Conservation (phyloP, 768 basidiomycete genomes). For the Collybia nuda region DNA sequence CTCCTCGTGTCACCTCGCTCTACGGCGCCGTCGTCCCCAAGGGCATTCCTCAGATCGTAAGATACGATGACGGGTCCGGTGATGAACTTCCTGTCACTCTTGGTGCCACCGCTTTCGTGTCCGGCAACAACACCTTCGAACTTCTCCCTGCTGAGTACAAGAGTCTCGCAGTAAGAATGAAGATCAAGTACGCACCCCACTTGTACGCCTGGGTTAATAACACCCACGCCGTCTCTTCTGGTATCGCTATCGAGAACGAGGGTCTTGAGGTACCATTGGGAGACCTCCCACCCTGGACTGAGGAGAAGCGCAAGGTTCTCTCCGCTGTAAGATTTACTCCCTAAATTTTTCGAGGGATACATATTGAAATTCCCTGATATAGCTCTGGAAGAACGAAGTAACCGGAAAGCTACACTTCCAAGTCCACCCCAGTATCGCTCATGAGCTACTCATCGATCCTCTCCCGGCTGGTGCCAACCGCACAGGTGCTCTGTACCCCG, state of each 20-base stretch:
- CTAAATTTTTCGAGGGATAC: constrained; percentile 23
- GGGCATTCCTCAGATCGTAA: constrained; percentile 59
- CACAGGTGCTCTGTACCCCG: constrained; percentile 74
- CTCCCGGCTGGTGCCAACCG: constrained; percentile 59
- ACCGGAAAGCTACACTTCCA: constrained; percentile 84
- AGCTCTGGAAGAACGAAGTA: constrained; percentile 92
- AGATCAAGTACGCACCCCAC: constrained; percentile 79
- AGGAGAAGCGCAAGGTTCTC: constrained; percentile 67
- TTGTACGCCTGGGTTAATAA: constrained; percentile 91
- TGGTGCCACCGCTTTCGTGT: constrained; percentile 83
- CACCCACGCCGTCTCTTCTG: constrained; percentile 73
- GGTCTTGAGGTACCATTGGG: constrained; percentile 63
- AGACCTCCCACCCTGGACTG: constrained; percentile 82
- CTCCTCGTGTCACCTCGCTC: constrained; percentile 83
- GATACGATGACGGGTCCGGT: constrained; percentile 86
- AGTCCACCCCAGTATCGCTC: constrained; percentile 80
- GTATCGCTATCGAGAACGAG: constrained; percentile 80
- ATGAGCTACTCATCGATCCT: constrained; percentile 71
- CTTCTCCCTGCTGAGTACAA: constrained; percentile 69
- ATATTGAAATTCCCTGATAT: constrained; percentile 1
- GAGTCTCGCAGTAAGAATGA: constrained; percentile 77
- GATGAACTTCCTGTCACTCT: constrained; percentile 82
- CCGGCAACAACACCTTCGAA: constrained; percentile 82
- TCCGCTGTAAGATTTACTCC: constrained; percentile 46
- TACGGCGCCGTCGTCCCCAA: constrained; percentile 74